phyloP scores from a whole-genome alignment of 1,284 basidiomycete genomes.

The Hortiboletus rubellus region DNA sequence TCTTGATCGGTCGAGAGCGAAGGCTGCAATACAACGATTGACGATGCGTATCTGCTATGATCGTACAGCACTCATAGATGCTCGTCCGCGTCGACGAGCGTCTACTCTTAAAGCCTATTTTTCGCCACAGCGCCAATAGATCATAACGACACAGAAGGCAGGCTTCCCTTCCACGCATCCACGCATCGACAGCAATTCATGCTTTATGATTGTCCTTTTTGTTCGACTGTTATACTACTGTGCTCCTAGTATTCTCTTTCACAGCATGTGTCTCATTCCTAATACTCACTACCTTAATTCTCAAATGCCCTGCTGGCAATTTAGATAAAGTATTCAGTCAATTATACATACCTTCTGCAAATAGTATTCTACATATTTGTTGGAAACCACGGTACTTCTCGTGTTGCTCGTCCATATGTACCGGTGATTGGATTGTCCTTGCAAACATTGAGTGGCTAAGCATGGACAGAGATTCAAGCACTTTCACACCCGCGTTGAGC shows the following conservation, averaged over 20 bases:
- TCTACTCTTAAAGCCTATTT: slow-evolving; percentile 36
- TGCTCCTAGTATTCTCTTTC: neutral
- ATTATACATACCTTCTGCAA: slow-evolving; percentile 14
- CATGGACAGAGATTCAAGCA: too few relatives aligned
- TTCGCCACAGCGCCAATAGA: slow-evolving; percentile 26
- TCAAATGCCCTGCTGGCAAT: slow-evolving; percentile 1
- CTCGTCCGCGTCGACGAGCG: slow-evolving; percentile 18
- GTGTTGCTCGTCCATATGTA: too few relatives aligned
- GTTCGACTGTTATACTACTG: neutral
- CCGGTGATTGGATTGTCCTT: too few relatives aligned
- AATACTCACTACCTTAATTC: slow-evolving; percentile 1
- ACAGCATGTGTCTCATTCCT: neutral
- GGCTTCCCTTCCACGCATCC: neutral
- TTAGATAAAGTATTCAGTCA: slow-evolving; percentile 23
- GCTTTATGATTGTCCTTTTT: neutral
- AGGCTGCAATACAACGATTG: slow-evolving; percentile 62
- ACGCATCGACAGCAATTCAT: neutral
- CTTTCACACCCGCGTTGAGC: too few relatives aligned
- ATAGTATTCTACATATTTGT: too few relatives aligned
- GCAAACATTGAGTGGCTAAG: too few relatives aligned
- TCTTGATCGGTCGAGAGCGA: slow-evolving; percentile 68
- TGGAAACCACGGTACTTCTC: too few relatives aligned
- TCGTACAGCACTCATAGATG: slow-evolving; percentile 39
- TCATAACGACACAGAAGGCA: neutral
- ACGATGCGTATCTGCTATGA: slow-evolving; percentile 65